Base-by-base conservation (phyloP, 768 basidiomycete species). In the Xerocomellus intermedius region DNA sequence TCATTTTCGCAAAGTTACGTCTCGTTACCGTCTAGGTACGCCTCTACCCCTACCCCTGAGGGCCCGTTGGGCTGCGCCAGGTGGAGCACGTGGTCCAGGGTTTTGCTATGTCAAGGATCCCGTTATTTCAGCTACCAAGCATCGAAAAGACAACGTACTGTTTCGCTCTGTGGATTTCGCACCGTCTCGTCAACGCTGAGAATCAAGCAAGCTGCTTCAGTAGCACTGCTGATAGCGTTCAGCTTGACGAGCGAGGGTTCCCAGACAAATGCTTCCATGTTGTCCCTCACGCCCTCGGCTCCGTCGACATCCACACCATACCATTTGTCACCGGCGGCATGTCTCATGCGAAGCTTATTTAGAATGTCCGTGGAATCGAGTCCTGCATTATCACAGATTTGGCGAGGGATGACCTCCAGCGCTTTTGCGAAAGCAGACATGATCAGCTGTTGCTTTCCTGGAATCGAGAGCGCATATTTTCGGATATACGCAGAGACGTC, bases 261-360 rank as follows among this genome's bases (percentile, higher is more conserved):
- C 96, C 97, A 98, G 8, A 99, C 96, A 66, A 98, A 99, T 42
- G 91, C 89, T 49, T 93, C 92, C 87, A 98, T 87, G 74, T 98
- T 99, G 73, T 99, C 85, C 51, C 92, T 85, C 26, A 98, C 91
- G 19, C 94, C 92, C 28, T 91, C 87, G 4, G 79, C 73, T 13
- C 89, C 89, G 52, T 98, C 95, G 26, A 99, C 93, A 62, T 97
- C 94, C 14, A 98, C 94, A 56, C 97, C 97, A 42, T 82, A 87
- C 94, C 94, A 98, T 53, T 77, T 84, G 50, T 92, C 88, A 16
- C 91, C 91, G 53, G 82, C 82, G 0, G 94, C 93, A 68, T 98
- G 95, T 62, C 88, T 86, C 93, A 97, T 98, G 50, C 97, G 87
- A 51, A 99, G 83, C 71, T 97, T 97, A 77, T 98, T 98, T 42